Evolutionary conservation across 176 grass and related monocot species (phyloP), one percentile per base, ranked within the genome.

Genomic region (Melocanna baccifera): DNA sequence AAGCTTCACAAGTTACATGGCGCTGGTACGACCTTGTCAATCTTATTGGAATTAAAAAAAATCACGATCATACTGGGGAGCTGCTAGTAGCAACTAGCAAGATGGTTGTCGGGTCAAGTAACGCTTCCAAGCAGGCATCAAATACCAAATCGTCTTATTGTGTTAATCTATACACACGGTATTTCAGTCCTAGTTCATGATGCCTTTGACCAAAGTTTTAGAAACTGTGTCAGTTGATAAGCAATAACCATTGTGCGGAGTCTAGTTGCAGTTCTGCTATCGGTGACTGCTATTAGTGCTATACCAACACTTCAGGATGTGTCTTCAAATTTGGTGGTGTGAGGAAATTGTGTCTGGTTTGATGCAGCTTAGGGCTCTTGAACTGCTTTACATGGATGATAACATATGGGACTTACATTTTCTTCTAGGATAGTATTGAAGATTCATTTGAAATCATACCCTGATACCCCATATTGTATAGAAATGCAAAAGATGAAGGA

Each of bases 1-100:
- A 82, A 97, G 67, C 41, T 97, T 97, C 87, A 91, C 89, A 56
- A 97, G 85, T 88, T 94, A 97, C 72, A 97, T 97, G 91, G 91
- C 89, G 56, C 83, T 97, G 91, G 94, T 97, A 97, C 69, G 61
- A 16, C 43, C 53, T 32, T 13, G 9, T 85, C 18, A 9, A 77
- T 66, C 6, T 81, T 81, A 67, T 65, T 72, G 12, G 55, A 50
- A 46, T 63, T 46, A 52, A 62, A 18, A 32, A 66, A 73, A 23
- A 39, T 52, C 19, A 72, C 77, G 39, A 30, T 66, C 63, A 53
- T 23, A 36, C 75, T 80, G 28, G 15, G 69, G 55, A 59, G 64
- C 26, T 73, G 43, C 37, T 66, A 22, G 69, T 76, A 87, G 66
- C 43, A 68, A 26, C 62, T 76, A 87, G 66, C 43, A 68, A 74